Evolutionary conservation across 1,139 yeast genomes (phyloP).

Genomic region (Pneumocystis wakefieldiae): DNA sequence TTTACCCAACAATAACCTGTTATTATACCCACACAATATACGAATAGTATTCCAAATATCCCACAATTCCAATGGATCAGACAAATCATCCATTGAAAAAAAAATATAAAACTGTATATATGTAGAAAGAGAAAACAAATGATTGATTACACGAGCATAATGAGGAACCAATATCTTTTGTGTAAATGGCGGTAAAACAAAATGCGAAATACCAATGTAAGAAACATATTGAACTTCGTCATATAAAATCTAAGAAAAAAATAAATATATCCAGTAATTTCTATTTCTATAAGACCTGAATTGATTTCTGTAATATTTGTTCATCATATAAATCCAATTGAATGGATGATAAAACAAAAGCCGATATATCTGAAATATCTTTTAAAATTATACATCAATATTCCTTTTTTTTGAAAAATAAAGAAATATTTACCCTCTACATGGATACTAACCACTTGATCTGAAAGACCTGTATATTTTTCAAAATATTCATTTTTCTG

Average conservation of each 20-base stretch:
- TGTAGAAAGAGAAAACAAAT: conserved; percentile 21
- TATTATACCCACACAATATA: conserved; percentile 36
- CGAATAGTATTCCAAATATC: conserved; percentile 55
- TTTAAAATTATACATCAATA: neutral
- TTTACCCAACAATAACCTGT: conserved; percentile 31
- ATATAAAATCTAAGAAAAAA: conserved; percentile 18
- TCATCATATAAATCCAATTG: conserved; percentile 42
- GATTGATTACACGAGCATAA: conserved; percentile 32
- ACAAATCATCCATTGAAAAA: conserved; percentile 31
- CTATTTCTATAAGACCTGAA: conserved; percentile 34
- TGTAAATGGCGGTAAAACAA: conserved; percentile 47
- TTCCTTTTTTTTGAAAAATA: neutral
- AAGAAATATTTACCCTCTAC: neutral
- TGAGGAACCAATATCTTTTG: conserved; percentile 37
- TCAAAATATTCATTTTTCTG: neutral
- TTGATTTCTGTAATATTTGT: conserved; percentile 35
- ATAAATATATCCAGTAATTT: conserved; percentile 32
- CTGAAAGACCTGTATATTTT: neutral
- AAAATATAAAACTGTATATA: conserved; percentile 28
- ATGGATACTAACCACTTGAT: neutral
- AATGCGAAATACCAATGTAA: conserved; percentile 37
- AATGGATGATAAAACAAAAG: conserved; percentile 48
- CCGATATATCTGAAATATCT: conserved; percentile 27
- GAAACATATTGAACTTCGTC: conserved; percentile 47
- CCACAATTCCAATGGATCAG: conserved; percentile 46